Evolutionary conservation across 106 monocot genomes (phyloP).

Genomic region (Allium fistulosum): DNA sequence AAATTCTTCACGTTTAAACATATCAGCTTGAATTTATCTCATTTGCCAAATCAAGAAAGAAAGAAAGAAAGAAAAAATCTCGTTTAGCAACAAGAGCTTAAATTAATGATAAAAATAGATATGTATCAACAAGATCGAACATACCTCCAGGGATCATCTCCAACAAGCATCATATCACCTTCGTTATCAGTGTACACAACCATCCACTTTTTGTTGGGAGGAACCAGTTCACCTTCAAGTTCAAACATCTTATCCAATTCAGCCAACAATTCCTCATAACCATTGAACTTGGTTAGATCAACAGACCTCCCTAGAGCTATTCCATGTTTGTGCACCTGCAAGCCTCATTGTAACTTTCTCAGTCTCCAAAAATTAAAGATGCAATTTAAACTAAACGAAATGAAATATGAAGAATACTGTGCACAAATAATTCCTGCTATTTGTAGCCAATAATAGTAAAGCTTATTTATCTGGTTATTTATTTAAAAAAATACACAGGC

Average conservation of each 20-base stretch:
- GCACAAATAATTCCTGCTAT: no score
- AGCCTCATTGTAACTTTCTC: no score
- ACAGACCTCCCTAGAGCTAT: slow-evolving; percentile 82
- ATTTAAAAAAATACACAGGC: no score
- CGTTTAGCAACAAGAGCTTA: background rate
- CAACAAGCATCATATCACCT: slow-evolving; percentile 88
- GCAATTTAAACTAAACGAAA: no score
- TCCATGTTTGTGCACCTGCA: slow-evolving; percentile 75
- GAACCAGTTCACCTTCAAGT: slow-evolving; percentile 49
- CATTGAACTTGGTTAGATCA: slow-evolving; percentile 52
- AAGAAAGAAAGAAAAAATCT: background rate
- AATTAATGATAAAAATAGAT: background rate
- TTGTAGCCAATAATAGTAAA: background rate
- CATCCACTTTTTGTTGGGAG: slow-evolving; percentile 42
- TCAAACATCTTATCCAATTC: slow-evolving; percentile 73
- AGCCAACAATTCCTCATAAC: slow-evolving; percentile 39
- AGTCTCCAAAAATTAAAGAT: no score
- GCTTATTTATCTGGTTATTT: background rate
- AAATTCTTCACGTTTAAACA: no score
- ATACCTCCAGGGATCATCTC: slow-evolving; percentile 81
- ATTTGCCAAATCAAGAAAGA: background rate
- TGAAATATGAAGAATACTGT: no score
- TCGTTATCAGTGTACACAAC: slow-evolving; percentile 71
- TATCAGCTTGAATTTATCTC: no score
- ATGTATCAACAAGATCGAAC: background rate